Conservation (phyloP, 805 yeast genomes). For the Priceomyces fermenticarens region DNA sequence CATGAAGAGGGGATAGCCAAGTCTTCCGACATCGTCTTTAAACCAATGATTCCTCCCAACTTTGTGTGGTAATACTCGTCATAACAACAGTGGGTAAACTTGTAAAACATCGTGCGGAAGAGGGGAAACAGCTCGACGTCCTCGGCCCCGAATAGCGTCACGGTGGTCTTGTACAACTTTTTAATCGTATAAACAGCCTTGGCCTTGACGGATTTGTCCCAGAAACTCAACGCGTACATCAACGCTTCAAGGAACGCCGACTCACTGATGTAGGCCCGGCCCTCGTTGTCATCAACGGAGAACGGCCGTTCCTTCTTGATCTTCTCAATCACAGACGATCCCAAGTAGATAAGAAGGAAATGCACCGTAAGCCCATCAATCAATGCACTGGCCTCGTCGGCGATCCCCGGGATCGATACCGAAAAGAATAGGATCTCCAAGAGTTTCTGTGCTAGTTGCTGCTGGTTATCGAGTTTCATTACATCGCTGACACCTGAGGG, state of each 20-base stretch:
- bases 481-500: constrained; percentile 46
- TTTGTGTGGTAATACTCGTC: constrained; percentile 85
- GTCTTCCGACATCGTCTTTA: constrained; percentile 68
- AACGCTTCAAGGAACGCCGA: constrained; percentile 71
- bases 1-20: constrained; percentile 66
- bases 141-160: constrained; percentile 60
- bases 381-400: constrained; percentile 61
- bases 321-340: constrained; percentile 67
- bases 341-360: constrained; percentile 72
- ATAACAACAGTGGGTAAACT: constrained; percentile 87
- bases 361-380: constrained; percentile 73
- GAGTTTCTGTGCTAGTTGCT: constrained; percentile 60
- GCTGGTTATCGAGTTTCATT: constrained; percentile 54
- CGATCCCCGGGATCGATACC: constrained; percentile 68
- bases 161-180: constrained; percentile 58
- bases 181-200: constrained; percentile 69
- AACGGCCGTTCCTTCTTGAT: constrained; percentile 67
- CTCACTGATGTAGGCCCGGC: constrained; percentile 65
- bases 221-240: constrained; percentile 75
- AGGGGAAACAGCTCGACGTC: constrained; percentile 72
- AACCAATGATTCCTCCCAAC: constrained; percentile 85
- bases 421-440: constrained; percentile 73
- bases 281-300: constrained; percentile 76
- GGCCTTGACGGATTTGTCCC: constrained; percentile 64
- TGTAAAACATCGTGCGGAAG: constrained; percentile 71